phyloP scores from a whole-genome alignment of 192 early-diverging fungal genomes.

The Coemansia sp. region DNA sequence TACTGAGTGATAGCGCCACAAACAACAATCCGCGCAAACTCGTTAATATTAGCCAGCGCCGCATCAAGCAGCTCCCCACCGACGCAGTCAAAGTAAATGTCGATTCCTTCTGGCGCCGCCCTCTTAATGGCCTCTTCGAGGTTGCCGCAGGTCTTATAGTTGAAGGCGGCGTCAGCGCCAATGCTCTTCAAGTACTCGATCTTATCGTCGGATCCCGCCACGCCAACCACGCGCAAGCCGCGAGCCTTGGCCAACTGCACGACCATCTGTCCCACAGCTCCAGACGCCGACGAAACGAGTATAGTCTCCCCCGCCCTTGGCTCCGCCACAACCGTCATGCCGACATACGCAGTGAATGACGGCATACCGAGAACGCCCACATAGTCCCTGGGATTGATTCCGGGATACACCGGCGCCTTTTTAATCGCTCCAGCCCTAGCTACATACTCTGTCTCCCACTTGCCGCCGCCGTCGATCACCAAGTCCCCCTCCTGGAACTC shows the following conservation, averaged over 20 bases:
- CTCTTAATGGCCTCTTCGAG: constrained; percentile 54
- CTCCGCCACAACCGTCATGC: constrained; percentile 61
- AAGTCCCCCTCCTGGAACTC: constrained; percentile 68
- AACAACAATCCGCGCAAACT: constrained; percentile 61
- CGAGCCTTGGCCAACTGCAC: constrained; percentile 75
- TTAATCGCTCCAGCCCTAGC: constrained; percentile 25
- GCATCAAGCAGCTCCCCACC: constrained; percentile 81
- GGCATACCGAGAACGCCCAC: constrained; percentile 78
- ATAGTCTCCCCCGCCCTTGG: constrained; percentile 82
- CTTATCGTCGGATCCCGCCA: constrained; percentile 85
- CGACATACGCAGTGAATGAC: constrained; percentile 74
- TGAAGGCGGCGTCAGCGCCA: constrained; percentile 84
- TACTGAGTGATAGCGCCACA: constrained; percentile 80
- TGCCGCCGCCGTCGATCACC: constrained; percentile 75
- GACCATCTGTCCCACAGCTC: constrained; percentile 72
- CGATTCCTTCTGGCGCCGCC: constrained; percentile 77
- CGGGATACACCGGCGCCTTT: constrained; percentile 14
- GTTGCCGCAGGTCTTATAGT: constrained; percentile 78
- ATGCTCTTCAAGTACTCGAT: constrained; percentile 66
- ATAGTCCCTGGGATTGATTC: constrained; percentile 58
- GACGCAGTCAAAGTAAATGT: constrained; percentile 86
- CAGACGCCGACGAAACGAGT: constrained; percentile 78
- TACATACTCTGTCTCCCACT: constrained; percentile 49
- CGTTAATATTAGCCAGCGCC: constrained; percentile 65
- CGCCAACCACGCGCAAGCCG: constrained; percentile 79